These are phyloP conservation scores for Margaritispora aquatica DNA, from an alignment of 495 filamentous ascomycete species.

Conservation along the genomic window DNA sequence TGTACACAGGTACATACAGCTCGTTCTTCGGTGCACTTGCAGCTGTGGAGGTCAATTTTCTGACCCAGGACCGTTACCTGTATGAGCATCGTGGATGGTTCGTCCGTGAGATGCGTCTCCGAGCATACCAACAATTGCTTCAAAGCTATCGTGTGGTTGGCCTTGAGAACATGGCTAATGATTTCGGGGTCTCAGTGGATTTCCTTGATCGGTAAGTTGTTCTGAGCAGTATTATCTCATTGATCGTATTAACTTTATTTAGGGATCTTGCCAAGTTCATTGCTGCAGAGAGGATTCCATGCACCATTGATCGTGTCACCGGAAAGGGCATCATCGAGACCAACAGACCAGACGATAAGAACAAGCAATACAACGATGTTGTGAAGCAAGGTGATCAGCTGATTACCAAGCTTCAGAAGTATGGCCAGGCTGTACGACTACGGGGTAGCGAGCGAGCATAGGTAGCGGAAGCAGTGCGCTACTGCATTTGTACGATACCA, in stretches of 20 bases:
- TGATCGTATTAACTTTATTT: slow-evolving; percentile 18
- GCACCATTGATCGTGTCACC: slow-evolving; percentile 90
- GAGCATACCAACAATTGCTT: slow-evolving; percentile 93
- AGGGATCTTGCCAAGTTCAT: slow-evolving; percentile 97
- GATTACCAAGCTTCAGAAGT: slow-evolving; percentile 98
- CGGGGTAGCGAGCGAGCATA: slow-evolving; percentile 85
- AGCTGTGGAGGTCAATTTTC: slow-evolving; percentile 88
- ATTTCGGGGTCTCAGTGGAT: slow-evolving; percentile 94
- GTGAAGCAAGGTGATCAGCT: slow-evolving; percentile 95
- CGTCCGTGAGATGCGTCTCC: slow-evolving; percentile 93
- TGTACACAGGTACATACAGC: slow-evolving; percentile 91
- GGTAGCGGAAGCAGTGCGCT: not conserved
- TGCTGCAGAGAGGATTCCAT: slow-evolving; percentile 85
- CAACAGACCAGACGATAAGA: slow-evolving; percentile 95
- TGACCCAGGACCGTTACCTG: slow-evolving; percentile 88
- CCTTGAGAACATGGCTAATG: slow-evolving; percentile 87
- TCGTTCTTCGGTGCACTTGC: slow-evolving; percentile 87
- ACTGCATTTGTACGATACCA: slow-evolving; percentile 18
- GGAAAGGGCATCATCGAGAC: slow-evolving; percentile 94
- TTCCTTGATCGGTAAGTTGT: slow-evolving; percentile 78
- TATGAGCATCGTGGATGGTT: slow-evolving; percentile 94
- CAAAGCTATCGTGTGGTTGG: slow-evolving; percentile 97
- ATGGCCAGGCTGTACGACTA: slow-evolving; percentile 90
- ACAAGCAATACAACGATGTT: slow-evolving; percentile 96
- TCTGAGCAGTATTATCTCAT: not conserved